phyloP scores from a whole-genome alignment of 768 basidiomycete species.

The Xanthoconium stramineum region DNA sequence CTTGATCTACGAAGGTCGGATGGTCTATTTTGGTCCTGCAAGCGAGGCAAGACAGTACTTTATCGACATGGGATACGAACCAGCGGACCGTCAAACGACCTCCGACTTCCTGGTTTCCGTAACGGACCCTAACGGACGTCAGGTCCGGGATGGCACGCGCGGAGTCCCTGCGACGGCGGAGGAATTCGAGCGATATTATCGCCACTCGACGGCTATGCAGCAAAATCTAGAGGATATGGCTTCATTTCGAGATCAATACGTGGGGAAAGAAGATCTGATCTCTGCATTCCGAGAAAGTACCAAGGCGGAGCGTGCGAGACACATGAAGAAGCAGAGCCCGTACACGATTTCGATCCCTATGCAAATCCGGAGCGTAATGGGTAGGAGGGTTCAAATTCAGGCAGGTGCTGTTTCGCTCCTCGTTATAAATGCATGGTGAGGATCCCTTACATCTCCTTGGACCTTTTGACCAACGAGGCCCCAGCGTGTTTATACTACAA shows the following conservation, averaged over 20 bases:
- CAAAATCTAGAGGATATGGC: constrained; percentile 48
- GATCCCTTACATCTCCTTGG: background rate
- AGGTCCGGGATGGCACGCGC: constrained; percentile 31
- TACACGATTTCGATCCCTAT: constrained; percentile 48
- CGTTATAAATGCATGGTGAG: constrained; percentile 28
- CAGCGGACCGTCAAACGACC: constrained; percentile 56
- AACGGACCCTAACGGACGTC: constrained; percentile 64
- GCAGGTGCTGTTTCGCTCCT: constrained; percentile 37
- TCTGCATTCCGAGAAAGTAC: constrained; percentile 48
- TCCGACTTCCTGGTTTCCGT: constrained; percentile 60
- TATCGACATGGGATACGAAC: constrained; percentile 52
- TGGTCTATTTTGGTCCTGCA: constrained; percentile 60
- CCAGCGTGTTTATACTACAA: constrained; percentile 39
- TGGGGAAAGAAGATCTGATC: constrained; percentile 42
- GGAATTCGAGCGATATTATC: constrained; percentile 55
- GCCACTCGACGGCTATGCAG: constrained; percentile 36
- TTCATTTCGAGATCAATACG: constrained; percentile 43
- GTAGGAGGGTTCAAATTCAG: constrained; percentile 46
- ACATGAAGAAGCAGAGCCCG: constrained; percentile 41
- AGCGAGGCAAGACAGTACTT: constrained; percentile 56
- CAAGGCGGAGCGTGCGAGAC: constrained; percentile 49
- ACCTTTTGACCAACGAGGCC: background rate
- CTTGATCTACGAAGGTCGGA: constrained; percentile 56
- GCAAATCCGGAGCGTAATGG: constrained; percentile 47
- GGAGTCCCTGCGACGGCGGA: constrained; percentile 43